Percentiles rank a stretch among this genome's conserved stretches.
Conservation (phyloP, 2,329 filamentous ascomycete species). For the Trichothecium sympodiale region DNA sequence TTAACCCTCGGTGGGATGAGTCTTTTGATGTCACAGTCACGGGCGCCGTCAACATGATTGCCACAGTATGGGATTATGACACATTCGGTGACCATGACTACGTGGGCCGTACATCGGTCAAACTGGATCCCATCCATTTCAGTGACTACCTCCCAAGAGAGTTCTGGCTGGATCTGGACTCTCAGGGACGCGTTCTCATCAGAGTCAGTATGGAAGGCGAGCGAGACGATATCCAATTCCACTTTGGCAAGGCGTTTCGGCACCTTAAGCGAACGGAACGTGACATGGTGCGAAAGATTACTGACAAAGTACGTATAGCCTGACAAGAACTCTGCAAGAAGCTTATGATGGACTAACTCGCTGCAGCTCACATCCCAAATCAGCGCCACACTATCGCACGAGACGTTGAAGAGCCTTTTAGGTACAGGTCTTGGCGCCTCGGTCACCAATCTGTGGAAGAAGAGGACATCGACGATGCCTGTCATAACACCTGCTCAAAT, state of each 20-base stretch:
- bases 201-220: slow-evolving; percentile 98
- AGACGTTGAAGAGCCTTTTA: slow-evolving; percentile 65
- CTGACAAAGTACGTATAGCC: slow-evolving; percentile 65
- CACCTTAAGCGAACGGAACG: slow-evolving; percentile 90
- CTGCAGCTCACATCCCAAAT: slow-evolving; percentile 80
- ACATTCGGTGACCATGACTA: slow-evolving; percentile 96
- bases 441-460: slow-evolving; percentile 60
- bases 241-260: slow-evolving; percentile 94
- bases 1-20: slow-evolving; percentile 96
- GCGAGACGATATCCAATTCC: slow-evolving; percentile 95
- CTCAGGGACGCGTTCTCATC: slow-evolving; percentile 79
- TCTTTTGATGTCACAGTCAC: slow-evolving; percentile 91
- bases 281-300: slow-evolving; percentile 97
- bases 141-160: slow-evolving; percentile 90
- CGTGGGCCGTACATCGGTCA: slow-evolving; percentile 90
- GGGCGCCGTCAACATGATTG: slow-evolving; percentile 85
- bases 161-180: slow-evolving; percentile 96
- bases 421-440: slow-evolving; percentile 60
- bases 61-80: slow-evolving; percentile 98
- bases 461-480: slow-evolving; percentile 41
- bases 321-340: too few relatives aligned
- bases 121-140: slow-evolving; percentile 96
- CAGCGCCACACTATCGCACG: slow-evolving; percentile 73
- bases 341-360: slow-evolving; percentile 10
- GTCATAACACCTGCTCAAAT: slow-evolving; percentile 61